These are phyloP conservation scores for Tolypocladium guangdongense DNA, from an alignment of 2,329 filamentous ascomycete genomes.

Conservation along the genomic window DNA sequence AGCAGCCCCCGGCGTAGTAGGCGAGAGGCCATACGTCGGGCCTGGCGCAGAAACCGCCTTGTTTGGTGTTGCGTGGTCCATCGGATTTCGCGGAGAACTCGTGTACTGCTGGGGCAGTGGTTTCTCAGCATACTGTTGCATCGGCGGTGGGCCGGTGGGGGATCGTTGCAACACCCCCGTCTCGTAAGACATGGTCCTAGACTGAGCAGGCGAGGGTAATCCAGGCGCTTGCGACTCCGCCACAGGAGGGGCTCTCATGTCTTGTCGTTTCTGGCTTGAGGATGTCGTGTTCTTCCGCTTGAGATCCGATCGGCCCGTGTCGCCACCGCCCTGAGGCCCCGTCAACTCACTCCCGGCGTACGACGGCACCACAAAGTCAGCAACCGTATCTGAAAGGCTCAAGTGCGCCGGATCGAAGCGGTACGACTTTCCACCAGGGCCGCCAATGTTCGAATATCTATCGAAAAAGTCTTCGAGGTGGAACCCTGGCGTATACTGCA, in stretches of 20 bases:
- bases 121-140: not conserved
- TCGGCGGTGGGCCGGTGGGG: not conserved
- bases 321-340: slow-evolving; percentile 23
- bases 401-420: slow-evolving; percentile 66
- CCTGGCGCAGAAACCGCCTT: not conserved
- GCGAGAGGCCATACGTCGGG: slow-evolving; percentile 13
- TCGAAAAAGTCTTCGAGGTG: slow-evolving; percentile 85
- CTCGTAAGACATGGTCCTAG: not conserved
- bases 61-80: not conserved
- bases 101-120: not conserved
- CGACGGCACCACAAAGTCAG: slow-evolving; percentile 49
- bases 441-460: slow-evolving; percentile 52
- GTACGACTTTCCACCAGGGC: slow-evolving; percentile 46
- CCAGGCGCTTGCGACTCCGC: not conserved
- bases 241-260: not conserved
- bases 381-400: slow-evolving; percentile 53
- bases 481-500: slow-evolving; percentile 68
- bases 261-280: not conserved
- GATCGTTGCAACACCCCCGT: not conserved
- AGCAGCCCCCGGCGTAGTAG: not conserved
- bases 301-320: slow-evolving; percentile 18
- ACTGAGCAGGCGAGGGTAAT: not conserved
- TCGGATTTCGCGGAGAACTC: not conserved
- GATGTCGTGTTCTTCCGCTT: not conserved
- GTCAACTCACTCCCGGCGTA: slow-evolving; percentile 39